Base-by-base conservation (phyloP, 2,329 filamentous ascomycete species). In the Hansfordia pulvinata region DNA sequence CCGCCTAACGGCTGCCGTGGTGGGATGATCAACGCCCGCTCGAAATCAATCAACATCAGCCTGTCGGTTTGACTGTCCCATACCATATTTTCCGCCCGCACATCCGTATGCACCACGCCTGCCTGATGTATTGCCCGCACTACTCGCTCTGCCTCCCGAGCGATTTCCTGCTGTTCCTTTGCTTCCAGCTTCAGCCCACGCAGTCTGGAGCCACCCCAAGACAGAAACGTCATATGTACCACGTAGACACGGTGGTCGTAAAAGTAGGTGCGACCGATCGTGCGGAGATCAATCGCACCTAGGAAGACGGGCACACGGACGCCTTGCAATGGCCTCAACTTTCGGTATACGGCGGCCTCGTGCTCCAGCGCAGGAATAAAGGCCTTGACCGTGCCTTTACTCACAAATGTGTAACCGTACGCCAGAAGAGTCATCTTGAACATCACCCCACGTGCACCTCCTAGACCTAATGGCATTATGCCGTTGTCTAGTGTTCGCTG, bases 351-450 rank as follows among this genome's bases (percentile, higher is more conserved):
- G 1, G 23, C 25, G 4, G 41, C 44, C 35, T 60, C 49, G 21
- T 55, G 40, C 31, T 49, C 20, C 5, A 58, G 49, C 30, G 52
- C 42, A 5, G 22, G 10, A 17, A 50, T 32, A 12, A 53, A 54
- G 11, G 32, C 42, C 13, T 10, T 15, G 3, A 52, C 40, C 2
- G 47, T 60, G 13, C 50, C 50, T 36, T 64, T 64, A 26, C 47
- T 40, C 16, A 54, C 40, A 23, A 63, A 53, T 2, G 49, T 58
- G 40, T 62, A 63, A 32, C 54, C 48, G 33, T 60, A 49, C 3
- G 32, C 39, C 14, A 51, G 35, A 20, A 63, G 43, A 7, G 49
- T 54, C 4, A 62, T 37, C 28, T 47, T 40, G 34, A 64, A 62
- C 5, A 61, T 37, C 4, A 48, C 52, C 10, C 55, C 48, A 7